phyloP scores from a whole-genome alignment of 257 asterid genomes.

The Catharanthus roseus region DNA sequence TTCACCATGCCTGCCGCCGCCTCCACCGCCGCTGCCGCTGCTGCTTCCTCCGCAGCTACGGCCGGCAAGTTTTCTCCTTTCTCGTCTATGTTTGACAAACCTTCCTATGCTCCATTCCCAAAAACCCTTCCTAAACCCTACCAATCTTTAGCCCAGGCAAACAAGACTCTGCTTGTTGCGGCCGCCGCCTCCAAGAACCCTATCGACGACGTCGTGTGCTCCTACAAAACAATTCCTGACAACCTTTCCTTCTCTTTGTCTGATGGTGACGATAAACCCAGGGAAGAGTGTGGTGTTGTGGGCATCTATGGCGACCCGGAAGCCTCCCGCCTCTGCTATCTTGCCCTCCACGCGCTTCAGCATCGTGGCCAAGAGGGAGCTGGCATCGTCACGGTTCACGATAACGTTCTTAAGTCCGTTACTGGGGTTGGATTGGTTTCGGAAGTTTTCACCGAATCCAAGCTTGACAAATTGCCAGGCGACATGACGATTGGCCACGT shows the following conservation, averaged over 20 bases:
- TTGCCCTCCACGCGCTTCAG: slow-evolving; percentile 87
- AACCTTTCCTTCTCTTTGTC: background rate
- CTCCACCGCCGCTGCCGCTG: slow-evolving; percentile 19
- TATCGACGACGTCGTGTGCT: slow-evolving; percentile 33
- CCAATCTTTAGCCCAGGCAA: slow-evolving; percentile 16
- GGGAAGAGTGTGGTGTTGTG: slow-evolving; percentile 94
- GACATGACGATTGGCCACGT: slow-evolving; percentile 91
- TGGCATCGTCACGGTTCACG: slow-evolving; percentile 72
- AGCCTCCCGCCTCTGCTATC: slow-evolving; percentile 76
- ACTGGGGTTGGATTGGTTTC: slow-evolving; percentile 88
- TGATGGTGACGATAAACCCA: slow-evolving; percentile 37
- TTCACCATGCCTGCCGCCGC: slow-evolving; percentile 31
- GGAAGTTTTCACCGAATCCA: slow-evolving; percentile 73
- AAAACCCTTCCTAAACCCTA: slow-evolving; percentile 33
- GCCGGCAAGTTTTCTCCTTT: slow-evolving; percentile 15
- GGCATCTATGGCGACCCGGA: slow-evolving; percentile 92
- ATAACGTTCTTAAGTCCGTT: slow-evolving; percentile 57
- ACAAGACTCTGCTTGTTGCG: slow-evolving; percentile 22
- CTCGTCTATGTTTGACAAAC: slow-evolving; percentile 15
- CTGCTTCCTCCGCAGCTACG: background rate
- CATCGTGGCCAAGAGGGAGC: slow-evolving; percentile 98
- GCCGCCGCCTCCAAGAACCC: slow-evolving; percentile 39
- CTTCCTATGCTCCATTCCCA: slow-evolving; percentile 13
- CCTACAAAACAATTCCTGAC: slow-evolving; percentile 4
- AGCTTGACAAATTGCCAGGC: slow-evolving; percentile 65